Conservation (phyloP, 805 yeast species). For the Saturnispora hagleri region DNA sequence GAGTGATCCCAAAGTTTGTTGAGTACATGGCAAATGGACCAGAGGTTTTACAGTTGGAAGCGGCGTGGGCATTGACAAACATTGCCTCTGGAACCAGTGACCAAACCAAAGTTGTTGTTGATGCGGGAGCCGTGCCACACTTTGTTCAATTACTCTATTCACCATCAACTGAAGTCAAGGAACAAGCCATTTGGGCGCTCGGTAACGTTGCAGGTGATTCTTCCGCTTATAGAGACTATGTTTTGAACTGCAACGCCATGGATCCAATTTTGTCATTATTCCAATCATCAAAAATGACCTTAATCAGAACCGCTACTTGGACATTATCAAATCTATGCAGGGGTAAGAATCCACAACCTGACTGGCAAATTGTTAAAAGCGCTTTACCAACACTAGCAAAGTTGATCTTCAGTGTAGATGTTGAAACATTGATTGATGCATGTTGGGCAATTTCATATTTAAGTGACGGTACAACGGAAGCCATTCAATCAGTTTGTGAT, state of each 20-base stretch:
- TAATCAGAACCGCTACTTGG: slow-evolving; percentile 97
- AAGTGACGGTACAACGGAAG: slow-evolving; percentile 86
- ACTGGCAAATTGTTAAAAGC: slow-evolving; percentile 78
- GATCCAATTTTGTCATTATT: slow-evolving; percentile 75
- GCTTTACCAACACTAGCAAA: slow-evolving; percentile 90
- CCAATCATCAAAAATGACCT: slow-evolving; percentile 73
- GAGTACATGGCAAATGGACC: slow-evolving; percentile 75
- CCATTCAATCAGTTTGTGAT: slow-evolving; percentile 94
- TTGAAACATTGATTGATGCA: slow-evolving; percentile 92
- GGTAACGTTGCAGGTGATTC: slow-evolving; percentile 99
- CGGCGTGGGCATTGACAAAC: slow-evolving; percentile 99
- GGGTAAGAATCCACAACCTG: slow-evolving; percentile 94
- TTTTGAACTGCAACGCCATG: slow-evolving; percentile 78
- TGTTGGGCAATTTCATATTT: slow-evolving; percentile 97
- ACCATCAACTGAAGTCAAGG: slow-evolving; percentile 82
- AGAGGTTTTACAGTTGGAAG: slow-evolving; percentile 87
- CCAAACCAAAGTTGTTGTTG: slow-evolving; percentile 86
- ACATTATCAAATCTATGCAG: slow-evolving; percentile 93
- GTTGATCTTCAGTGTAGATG: slow-evolving; percentile 81
- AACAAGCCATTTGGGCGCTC: slow-evolving; percentile 98
- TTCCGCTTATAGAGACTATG: slow-evolving; percentile 80
- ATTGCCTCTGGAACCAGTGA: slow-evolving; percentile 90
- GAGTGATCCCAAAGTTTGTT: slow-evolving; percentile 88
- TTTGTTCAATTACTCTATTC: slow-evolving; percentile 78
- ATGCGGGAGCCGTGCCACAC: slow-evolving; percentile 87